Evolutionary conservation across 306 rosid genomes (phyloP).

Genomic region (Sicyos edulis): DNA sequence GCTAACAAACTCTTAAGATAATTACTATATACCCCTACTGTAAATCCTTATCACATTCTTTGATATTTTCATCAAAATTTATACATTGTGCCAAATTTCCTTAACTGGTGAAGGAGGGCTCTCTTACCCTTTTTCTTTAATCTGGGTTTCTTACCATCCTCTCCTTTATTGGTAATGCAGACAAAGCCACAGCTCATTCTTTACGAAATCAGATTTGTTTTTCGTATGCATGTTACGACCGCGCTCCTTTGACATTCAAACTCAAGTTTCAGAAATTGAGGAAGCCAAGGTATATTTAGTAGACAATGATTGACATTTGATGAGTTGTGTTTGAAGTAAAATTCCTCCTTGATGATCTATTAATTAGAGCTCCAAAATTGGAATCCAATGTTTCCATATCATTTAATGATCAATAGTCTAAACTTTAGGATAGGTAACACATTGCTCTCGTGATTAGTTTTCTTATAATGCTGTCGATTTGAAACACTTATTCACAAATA

Average conservation of each 20-base stretch:
- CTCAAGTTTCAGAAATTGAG: constrained; percentile 57
- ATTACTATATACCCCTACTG: too few species aligned
- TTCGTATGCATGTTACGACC: constrained; percentile 70
- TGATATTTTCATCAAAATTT: neutral
- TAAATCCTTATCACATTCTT: neutral
- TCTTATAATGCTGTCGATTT: neutral
- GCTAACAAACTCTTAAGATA: too few species aligned
- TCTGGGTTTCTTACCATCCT: neutral
- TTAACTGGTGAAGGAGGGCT: neutral
- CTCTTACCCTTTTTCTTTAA: neutral
- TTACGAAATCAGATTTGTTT: constrained; percentile 60
- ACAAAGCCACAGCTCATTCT: constrained; percentile 63
- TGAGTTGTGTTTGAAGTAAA: neutral
- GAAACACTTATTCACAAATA: neutral
- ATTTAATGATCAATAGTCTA: constrained; percentile 1
- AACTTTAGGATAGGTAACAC: constrained; percentile 13
- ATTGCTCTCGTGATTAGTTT: neutral
- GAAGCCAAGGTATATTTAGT: constrained; percentile 22
- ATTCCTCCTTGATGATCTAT: neutral
- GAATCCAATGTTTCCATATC: constrained; percentile 14
- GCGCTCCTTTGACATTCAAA: constrained; percentile 44
- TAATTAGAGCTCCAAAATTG: neutral
- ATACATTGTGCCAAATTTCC: neutral
- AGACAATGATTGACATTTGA: neutral
- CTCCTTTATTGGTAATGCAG: constrained; percentile 31